These are phyloP conservation scores for Gentiana straminea DNA, from an alignment of 257 asterid species.

Conservation along the genomic window DNA sequence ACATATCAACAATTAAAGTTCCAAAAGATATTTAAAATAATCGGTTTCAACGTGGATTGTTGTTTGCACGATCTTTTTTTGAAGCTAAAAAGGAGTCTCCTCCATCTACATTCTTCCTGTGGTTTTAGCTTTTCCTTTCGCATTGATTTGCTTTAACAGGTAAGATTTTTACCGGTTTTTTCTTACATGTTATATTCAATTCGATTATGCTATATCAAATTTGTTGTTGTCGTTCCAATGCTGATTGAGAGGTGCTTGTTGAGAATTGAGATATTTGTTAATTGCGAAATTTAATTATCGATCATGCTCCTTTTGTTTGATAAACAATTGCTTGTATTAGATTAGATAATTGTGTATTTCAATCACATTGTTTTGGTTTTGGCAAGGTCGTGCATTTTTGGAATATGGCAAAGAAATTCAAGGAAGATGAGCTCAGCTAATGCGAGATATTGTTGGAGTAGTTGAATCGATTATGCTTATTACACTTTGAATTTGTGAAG, in stretches of 20 bases:
- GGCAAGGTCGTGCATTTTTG: neutral
- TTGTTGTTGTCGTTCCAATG: too few relatives aligned
- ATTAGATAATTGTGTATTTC: too few relatives aligned
- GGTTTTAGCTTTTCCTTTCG: conserved; percentile 12
- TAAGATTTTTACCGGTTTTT: conserved; percentile 15
- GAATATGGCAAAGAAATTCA: conserved; percentile 1
- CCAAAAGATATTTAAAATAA: too few relatives aligned
- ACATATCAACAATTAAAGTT: too few relatives aligned
- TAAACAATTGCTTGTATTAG: too few relatives aligned
- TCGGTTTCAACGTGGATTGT: conserved; percentile 12
- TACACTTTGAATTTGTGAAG: neutral
- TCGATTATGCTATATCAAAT: too few relatives aligned
- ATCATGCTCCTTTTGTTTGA: too few relatives aligned
- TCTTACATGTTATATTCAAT: too few relatives aligned
- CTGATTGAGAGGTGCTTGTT: conserved; percentile 5
- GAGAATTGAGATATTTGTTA: too few relatives aligned
- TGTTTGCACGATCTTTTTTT: conserved; percentile 51
- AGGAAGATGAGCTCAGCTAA: neutral
- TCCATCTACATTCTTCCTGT: conserved; percentile 1
- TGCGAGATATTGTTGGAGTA: conserved; percentile 5
- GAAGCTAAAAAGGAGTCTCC: neutral
- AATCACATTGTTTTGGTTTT: too few relatives aligned
- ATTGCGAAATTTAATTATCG: too few relatives aligned
- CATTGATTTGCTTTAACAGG: conserved; percentile 27
- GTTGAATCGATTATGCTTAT: neutral